A percentile compares a stretch with the other conserved stretches of the same genome.
phyloP scores from a whole-genome alignment of 2,329 filamentous ascomycete species.

The Claviceps arundinis region DNA sequence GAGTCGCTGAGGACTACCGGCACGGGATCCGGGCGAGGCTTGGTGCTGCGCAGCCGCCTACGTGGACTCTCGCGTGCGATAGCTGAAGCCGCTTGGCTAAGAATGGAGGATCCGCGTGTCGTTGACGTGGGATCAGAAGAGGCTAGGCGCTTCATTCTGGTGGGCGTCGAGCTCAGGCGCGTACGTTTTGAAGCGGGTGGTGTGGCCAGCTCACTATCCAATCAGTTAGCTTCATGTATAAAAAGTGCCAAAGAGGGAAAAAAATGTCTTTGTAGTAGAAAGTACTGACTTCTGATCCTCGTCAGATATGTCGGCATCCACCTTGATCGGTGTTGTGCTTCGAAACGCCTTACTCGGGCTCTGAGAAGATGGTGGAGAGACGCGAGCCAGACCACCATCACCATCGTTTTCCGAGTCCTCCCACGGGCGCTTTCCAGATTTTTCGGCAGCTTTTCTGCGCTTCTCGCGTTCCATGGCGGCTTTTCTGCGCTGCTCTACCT shows the following conservation, averaged over 20 bases:
- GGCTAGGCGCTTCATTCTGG: slow-evolving; percentile 7
- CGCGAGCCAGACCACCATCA: not conserved
- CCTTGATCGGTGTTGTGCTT: not conserved
- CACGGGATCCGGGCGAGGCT: not conserved
- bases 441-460: no score
- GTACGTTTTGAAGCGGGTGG: slow-evolving; percentile 27
- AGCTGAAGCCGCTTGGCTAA: slow-evolving; percentile 7
- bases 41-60: not conserved
- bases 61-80: not conserved
- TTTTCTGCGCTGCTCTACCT: slow-evolving; percentile 11
- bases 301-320: not conserved
- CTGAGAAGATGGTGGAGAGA: not conserved
- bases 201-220: slow-evolving; percentile 19
- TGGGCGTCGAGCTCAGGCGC: slow-evolving; percentile 12
- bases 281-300: not conserved
- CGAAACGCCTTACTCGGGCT: not conserved
- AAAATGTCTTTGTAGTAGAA: not conserved
- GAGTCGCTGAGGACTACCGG: slow-evolving; percentile 21
- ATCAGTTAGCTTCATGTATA: not conserved
- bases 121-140: slow-evolving; percentile 6
- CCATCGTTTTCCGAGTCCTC: slow-evolving; percentile 8
- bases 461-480: not conserved
- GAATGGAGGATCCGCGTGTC: slow-evolving; percentile 2
- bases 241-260: not conserved
- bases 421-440: slow-evolving; percentile 11